Evolutionary conservation across 2,329 filamentous ascomycete genomes (phyloP), one percentile per base, ranked within the genome.

Genomic region (Diaporthe vexans): DNA sequence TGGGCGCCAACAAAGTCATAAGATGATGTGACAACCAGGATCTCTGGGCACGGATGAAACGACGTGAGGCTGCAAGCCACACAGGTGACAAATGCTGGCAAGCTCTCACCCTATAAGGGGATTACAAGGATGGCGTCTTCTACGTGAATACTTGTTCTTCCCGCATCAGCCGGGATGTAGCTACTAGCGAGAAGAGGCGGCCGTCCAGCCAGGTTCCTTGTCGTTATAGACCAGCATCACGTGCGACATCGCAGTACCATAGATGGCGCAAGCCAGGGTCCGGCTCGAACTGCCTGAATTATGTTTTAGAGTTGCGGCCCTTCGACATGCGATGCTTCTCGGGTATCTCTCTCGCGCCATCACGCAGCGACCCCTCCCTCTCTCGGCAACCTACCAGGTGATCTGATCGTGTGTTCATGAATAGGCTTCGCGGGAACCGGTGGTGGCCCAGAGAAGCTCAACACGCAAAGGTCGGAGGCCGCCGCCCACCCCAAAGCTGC

Each of bases 321-420:
- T 19, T 52, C n/a, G 63, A 68, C 33, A 54, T 68, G 63, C 48
- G 63, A 54, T 54, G 48, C 63, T 17, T 68, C 48, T 68, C 63
- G 48, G 63, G 48, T 68, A 37, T 46, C 63, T 24, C 33, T 68
- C 63, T 21, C 48, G 15, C 63, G 17, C 46, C 19, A 48, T 21
- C 46, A 21, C 17, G 17, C 13, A 26, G 19, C 63, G 21, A 26
- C 43, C 26, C 37, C 37, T 8, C 35, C 11, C 29, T 21, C 61
- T 19, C 29, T 52, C 48, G 63, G 33, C 52, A 29, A 40, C 48
- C 17, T 48, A 26, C 17, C 63, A 54, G 63, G 48, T 46, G 48
- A 68, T 33, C 33, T 43, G 40, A 17, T 43, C 10, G 40, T 40
- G 56, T 52, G 46, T 40, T 33, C 40, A 29, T 54, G 63, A 54